Evolutionary conservation across 78 protist species (phyloP), one percentile per base, ranked within the genome.

Genomic region (Dictyostelium purpureum): DNA sequence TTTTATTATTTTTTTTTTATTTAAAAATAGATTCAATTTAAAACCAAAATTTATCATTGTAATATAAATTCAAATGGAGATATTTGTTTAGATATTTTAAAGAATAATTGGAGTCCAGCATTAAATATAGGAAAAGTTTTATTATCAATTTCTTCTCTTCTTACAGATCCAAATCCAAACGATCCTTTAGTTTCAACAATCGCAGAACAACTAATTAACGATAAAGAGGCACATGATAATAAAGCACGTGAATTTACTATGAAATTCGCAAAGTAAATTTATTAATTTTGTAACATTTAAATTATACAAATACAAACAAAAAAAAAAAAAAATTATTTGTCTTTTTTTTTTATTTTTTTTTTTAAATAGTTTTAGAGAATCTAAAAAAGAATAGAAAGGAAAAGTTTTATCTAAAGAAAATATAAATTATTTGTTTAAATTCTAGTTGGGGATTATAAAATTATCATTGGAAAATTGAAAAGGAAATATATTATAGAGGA

Each of bases 81-180:
- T 71, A 96, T 98, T 43, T 98, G 99, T 93, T 87, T 98, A 14
- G 99, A 98, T 87, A 98, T 98, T 42, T 82, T 98, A 74, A 92
- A 97, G 47, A 96, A 89, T 33, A 90, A 96, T 78, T 98, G 99
- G 99, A 75, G 92, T 57, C 95, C 95, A 26, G 95, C 92, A 45
- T 57, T 92, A 35, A 92, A 90, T n/a, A 43, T 92, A 6, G 51
- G 65, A 35, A 77, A 73, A 26, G 92, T 92, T 51, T 56, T 92
- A 24, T 71, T 92, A 49, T 92, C 95, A 28, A 85, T 92, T 31
- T 82, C 73, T 54, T 85, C 95, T 0, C 95, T 92, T 9, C 47
- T 92, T 11, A 63, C 40, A 24, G 95, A 92, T 52, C 92, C 95
- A 37, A 92, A 92, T 47, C 89, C 95, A 24, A 87, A 52, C 24